Base-by-base conservation (phyloP, 192 early-diverging fungal species). In the Backusella luteola region DNA sequence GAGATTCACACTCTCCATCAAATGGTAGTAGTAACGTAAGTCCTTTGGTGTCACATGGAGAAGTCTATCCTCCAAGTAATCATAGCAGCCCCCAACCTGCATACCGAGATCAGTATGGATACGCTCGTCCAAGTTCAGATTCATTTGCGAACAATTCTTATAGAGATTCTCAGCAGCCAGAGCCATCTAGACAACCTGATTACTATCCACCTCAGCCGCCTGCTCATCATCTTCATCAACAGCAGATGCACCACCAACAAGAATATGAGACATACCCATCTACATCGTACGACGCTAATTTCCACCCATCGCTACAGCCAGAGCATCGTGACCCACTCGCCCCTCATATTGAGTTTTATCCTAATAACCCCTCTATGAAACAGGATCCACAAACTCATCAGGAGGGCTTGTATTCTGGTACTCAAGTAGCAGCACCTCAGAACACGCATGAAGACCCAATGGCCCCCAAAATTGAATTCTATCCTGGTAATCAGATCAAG, bases 311-410 rank as follows among this genome's bases (percentile, higher is more conserved):
- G 12, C 56, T 26, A 26, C 56, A 63, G 3, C 23, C 56, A 29
- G 56, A 63, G 9, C 12, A 63, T 49, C 46, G 17, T 63, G 56
- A 63, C 4, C 23, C 56, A 29, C 9, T 63, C 5, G 56, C 56
- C 56, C 56, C 56, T 63, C 56, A 63, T 29, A 63, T 63, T 29
- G 56, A 63, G 21, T 63, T 63, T 63, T 63, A 63, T 63, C 56
- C 56, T 29, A 63, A 63, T 26, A 63, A 15, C 8, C 1, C 56
- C 23, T 11, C 56, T 29, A 29, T 29, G 26, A 23, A 63, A 11
- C 23, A 63, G 29, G 56, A 63, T 63, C 23, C 23, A 12, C 26
- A 29, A 29, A 14, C 23, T 12, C 21, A 8, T 1, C 8, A 9
- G 26, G 26, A 14, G 11, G 56, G 29, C 0, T 12, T 29, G 8